These are phyloP conservation scores for Phytomonas sp. DNA, from an alignment of 208 protist species.

Conservation along the genomic window DNA sequence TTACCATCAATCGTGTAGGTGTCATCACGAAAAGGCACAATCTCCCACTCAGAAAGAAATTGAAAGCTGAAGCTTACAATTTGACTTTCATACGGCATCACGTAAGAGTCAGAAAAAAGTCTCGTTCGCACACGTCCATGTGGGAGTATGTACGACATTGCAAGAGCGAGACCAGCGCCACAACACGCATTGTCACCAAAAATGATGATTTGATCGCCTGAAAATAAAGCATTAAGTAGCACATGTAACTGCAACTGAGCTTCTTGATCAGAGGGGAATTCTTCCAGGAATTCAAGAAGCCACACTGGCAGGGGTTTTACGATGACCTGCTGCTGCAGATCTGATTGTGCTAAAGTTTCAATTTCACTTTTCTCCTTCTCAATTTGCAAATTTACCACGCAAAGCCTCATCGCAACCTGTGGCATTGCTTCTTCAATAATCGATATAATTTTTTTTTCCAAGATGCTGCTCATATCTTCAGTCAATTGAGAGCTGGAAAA, in stretches of 20 bases:
- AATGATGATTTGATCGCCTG: conserved; percentile 66
- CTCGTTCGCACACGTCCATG: conserved; percentile 20
- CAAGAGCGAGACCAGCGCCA: conserved; percentile 42
- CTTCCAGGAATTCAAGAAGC: conserved; percentile 40
- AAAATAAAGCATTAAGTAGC: conserved; percentile 53
- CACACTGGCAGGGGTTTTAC: conserved; percentile 54
- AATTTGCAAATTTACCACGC: neutral
- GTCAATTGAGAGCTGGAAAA: neutral
- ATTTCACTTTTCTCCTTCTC: neutral
- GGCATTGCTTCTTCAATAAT: neutral
- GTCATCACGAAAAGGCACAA: conserved; percentile 10
- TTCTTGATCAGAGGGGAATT: neutral
- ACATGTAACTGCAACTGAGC: conserved; percentile 14
- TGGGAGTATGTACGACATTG: conserved; percentile 53
- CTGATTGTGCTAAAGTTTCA: neutral
- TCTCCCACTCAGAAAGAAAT: conserved; percentile 14
- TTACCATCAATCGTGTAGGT: neutral
- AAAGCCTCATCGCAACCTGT: neutral
- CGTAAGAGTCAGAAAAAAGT: conserved; percentile 39
- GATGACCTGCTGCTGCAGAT: conserved; percentile 2
- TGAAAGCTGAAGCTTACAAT: conserved; percentile 34
- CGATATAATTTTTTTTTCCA: conserved; percentile 4
- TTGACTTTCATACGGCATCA: conserved; percentile 52
- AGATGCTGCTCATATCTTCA: conserved; percentile 2
- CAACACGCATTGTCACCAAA: conserved; percentile 26